A percentile compares a stretch with the other conserved stretches of the same genome.
Evolutionary conservation across 2,329 filamentous ascomycete species (phyloP).

Genomic region (Ceratocystis huliohia): DNA sequence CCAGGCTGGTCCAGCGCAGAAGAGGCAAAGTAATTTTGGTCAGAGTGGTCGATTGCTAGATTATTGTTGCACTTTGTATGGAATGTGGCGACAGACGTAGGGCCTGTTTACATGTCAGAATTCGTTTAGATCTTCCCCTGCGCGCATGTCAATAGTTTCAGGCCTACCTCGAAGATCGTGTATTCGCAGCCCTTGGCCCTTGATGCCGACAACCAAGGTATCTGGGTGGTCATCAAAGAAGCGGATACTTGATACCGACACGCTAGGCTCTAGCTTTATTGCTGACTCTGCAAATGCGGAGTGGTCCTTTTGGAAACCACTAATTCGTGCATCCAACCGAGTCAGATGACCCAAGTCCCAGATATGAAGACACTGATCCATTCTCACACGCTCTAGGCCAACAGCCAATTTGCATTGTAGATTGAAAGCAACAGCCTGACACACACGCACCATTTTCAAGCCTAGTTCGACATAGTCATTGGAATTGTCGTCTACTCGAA

Average conservation of each 20-base stretch:
- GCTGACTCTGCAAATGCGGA: constrained; percentile 41
- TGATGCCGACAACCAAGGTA: constrained; percentile 62
- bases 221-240: constrained; percentile 70
- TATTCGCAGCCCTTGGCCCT: constrained; percentile 59
- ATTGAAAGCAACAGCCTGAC: constrained; percentile 72
- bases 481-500: constrained; percentile 58
- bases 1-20: constrained; percentile 62
- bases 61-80: constrained; percentile 57
- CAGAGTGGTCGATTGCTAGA: constrained; percentile 63
- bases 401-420: constrained; percentile 59
- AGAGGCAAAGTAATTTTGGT: constrained; percentile 75
- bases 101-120: constrained; percentile 31
- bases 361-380: constrained; percentile 70
- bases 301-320: constrained; percentile 33
- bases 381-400: constrained; percentile 66
- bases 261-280: constrained; percentile 48
- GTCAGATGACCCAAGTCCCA: constrained; percentile 61
- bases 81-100: constrained; percentile 44
- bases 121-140: constrained; percentile 22
- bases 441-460: constrained; percentile 63
- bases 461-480: constrained; percentile 53
- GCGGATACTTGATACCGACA: constrained; percentile 69
- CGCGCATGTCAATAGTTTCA: neutral
- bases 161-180: constrained; percentile 62
- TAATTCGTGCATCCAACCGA: constrained; percentile 34